A percentile compares a stretch with the other conserved stretches of the same genome.
These are phyloP conservation scores for Thalassia testudinum DNA, from an alignment of 116 monocot genomes.

Conservation along the genomic window DNA sequence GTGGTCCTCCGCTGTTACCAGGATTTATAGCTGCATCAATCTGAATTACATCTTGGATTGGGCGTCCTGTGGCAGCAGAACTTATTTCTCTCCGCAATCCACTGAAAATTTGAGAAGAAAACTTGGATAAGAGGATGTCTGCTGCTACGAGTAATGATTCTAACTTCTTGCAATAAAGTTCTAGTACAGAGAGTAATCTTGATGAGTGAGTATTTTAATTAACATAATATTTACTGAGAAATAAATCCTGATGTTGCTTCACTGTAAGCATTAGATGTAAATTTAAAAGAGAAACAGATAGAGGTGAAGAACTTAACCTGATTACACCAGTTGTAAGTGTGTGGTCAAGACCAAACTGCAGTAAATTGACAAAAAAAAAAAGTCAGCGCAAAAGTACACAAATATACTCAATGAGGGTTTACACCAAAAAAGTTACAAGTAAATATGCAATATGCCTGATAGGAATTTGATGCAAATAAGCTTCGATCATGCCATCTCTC, in stretches of 20 bases:
- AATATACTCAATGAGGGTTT: too few species aligned
- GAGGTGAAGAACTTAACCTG: conserved; percentile 29
- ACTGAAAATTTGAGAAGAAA: conserved; percentile 26
- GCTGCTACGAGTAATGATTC: too few species aligned
- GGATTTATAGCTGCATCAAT: conserved; percentile 98
- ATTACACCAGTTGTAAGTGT: conserved; percentile 99
- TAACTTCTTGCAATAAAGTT: too few species aligned
- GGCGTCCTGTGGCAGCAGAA: conserved; percentile 95
- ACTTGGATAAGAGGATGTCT: too few species aligned
- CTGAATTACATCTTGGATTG: conserved; percentile 98
- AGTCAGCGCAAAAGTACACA: neutral
- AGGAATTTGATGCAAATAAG: too few species aligned
- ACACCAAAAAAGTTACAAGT: too few species aligned
- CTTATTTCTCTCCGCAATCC: conserved; percentile 95
- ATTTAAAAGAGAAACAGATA: neutral
- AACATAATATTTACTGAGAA: too few species aligned
- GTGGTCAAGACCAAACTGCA: conserved; percentile 99
- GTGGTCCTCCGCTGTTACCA: conserved; percentile 92
- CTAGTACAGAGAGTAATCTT: too few species aligned
- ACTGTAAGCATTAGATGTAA: neutral
- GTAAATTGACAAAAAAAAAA: neutral
- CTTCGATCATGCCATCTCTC: too few species aligned
- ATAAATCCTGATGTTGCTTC: too few species aligned
- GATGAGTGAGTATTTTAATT: too few species aligned
- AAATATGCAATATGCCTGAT: too few species aligned